Percentiles rank a stretch among this genome's conserved stretches.
Conservation (phyloP, 2,329 filamentous ascomycete genomes). For the Alternaria burnsii region DNA sequence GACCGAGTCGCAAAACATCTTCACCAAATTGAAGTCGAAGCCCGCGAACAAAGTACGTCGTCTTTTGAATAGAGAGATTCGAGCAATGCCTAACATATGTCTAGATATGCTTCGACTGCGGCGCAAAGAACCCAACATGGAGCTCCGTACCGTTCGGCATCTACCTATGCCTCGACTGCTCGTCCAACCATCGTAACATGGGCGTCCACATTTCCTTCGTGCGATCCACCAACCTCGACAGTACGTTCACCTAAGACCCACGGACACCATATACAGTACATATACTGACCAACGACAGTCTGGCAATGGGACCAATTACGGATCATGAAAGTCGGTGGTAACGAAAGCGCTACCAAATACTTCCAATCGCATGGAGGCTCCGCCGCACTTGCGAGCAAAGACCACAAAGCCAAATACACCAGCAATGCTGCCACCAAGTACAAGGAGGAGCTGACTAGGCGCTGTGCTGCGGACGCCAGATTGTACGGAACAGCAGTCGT, state of each 20-base stretch:
- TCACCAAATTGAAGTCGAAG: conserved; percentile 96
- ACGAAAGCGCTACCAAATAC: conserved; percentile 97
- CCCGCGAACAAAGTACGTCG: conserved; percentile 86
- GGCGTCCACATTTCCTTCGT: conserved; percentile 99
- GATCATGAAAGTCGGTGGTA: conserved; percentile 97
- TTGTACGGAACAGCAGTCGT: conserved; percentile 67
- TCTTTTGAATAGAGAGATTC: conserved; percentile 24
- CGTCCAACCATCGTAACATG: conserved; percentile 94
- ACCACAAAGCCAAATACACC: conserved; percentile 95
- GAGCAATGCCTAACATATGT: conserved; percentile 34
- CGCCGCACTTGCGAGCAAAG: conserved; percentile 93
- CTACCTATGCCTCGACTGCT: conserved; percentile 98
- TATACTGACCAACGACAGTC: conserved; percentile 50
- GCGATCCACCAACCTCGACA: conserved; percentile 96
- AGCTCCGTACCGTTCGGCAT: conserved; percentile 97
- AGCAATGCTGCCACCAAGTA: conserved; percentile 95
- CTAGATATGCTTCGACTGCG: conserved; percentile 97
- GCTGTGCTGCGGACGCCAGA: conserved; percentile 82
- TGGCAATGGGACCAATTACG: conserved; percentile 99
- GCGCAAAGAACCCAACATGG: conserved; percentile 98
- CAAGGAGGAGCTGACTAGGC: conserved; percentile 92
- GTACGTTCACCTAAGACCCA: conserved; percentile 64
- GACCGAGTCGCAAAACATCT: conserved; percentile 94
- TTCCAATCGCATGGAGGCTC: conserved; percentile 97
- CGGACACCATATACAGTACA: background rate